Evolutionary conservation across 2,329 filamentous ascomycete species (phyloP).

Genomic region (Lasiodiplodia theobromae): DNA sequence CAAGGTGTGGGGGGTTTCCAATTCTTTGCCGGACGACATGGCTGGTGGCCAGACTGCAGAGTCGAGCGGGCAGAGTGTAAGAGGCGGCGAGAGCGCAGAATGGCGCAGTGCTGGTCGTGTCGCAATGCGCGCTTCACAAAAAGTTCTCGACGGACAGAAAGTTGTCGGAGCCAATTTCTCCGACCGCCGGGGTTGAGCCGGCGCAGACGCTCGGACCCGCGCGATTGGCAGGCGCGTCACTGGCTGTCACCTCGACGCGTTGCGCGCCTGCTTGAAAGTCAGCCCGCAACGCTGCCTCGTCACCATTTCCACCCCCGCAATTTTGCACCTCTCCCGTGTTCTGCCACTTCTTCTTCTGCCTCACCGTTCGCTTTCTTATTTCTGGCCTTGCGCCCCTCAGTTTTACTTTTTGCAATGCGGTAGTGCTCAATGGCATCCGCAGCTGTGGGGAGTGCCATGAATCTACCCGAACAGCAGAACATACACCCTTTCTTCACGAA

Average conservation of each 20-base stretch:
- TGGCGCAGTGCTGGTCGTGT: constrained; percentile 16
- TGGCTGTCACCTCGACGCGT: constrained; percentile 15
- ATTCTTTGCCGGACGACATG: constrained; percentile 47
- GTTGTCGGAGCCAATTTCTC: constrained; percentile 27
- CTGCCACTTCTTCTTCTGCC: neutral
- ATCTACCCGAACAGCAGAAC: constrained; percentile 43
- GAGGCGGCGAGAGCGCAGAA: neutral
- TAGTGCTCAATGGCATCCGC: constrained; percentile 45
- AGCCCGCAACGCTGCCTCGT: neutral
- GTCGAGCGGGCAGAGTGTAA: neutral
- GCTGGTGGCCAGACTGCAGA: constrained; percentile 39
- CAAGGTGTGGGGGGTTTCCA: constrained; percentile 50
- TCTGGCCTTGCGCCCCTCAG: neutral
- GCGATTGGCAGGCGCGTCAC: constrained; percentile 16
- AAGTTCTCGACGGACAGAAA: constrained; percentile 29
- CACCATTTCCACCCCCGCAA: neutral
- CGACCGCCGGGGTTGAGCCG: constrained; percentile 18
- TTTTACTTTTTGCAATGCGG: constrained; percentile 11
- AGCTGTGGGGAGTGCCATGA: constrained; percentile 47
- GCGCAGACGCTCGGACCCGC: neutral
- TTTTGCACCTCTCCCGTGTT: neutral
- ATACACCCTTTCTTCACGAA: constrained; percentile 50
- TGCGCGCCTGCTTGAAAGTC: constrained; percentile 9
- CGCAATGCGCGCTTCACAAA: constrained; percentile 26
- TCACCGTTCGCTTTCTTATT: too few relatives aligned